Evolutionary conservation across 805 yeast genomes (phyloP), one percentile per base, ranked within the genome.

Genomic region (Candida railenensis): DNA sequence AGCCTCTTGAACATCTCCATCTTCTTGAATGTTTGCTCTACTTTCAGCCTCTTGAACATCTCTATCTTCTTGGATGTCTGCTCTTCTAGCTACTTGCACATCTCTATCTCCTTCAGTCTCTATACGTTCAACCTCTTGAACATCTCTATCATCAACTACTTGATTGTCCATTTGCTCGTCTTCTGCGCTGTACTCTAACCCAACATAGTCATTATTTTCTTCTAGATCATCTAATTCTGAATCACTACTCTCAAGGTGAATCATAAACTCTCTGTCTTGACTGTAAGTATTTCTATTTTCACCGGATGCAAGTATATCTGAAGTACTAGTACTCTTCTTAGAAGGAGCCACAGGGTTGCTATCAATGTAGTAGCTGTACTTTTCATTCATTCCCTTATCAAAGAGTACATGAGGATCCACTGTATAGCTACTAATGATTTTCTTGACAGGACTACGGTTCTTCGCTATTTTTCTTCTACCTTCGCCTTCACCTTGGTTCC

Each of bases 361-460:
- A 45, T 65, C 68, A 16, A 65, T 56, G 38, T 61, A 63, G 14
- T 50, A 46, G 38, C 60, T 65, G 43, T 60, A 63, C 42, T 55
- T 53, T 4, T 61, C 60, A 20, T 49, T 52, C 43, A 50, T 50
- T 40, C 42, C 53, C 18, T 44, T 34, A 3, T 45, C 53, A 44
- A 66, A 61, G 18, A 67, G 55, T 4, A 42, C 9, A 8, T 46
- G 34, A 0, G 74, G 73, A 18, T 61, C 63, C 20, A 67, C 69
- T 3, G 66, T 66, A 52, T 63, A 69, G 45, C 73, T 68, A 49
- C 53, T 67, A 20, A 67, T 51, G 2, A 60, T 44, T 7, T 14
- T 37, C 12, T 20, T 33, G 18, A 15, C 36, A 8, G 15, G 15
- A 8, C 15, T 33, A 5, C 15, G 7, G 15, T 15, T 33, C 18